Evolutionary conservation across 805 yeast genomes (phyloP), one percentile per base, ranked within the genome.

Genomic region (Cyberlindnera euphorbiae): DNA sequence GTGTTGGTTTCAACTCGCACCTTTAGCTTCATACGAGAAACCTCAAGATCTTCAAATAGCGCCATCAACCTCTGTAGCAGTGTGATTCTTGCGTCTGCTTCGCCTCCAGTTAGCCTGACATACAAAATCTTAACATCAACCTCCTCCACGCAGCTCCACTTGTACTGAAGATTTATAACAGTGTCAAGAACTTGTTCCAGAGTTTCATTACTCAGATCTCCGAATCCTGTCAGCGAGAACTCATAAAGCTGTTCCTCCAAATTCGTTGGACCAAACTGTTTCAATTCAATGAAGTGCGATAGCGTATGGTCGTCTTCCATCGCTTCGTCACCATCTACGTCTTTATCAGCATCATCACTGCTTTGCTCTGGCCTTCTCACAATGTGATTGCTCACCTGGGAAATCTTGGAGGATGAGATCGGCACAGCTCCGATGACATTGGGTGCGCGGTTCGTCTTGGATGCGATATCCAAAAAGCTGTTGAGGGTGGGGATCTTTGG

Each of bases 61-160:
- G 30, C 12, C 25, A 42, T 8, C 4, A 8, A 28, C 25, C 17
- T 13, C 14, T 9, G 46, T 19, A 6, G 12, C 30, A 8, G 14
- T n/a, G 4, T 17, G 32, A 12, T 28, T 26, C 16, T 25, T 30
- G 4, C 10, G 17, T 17, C 34, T 4, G 3, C 36, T 5, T 26
- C 28, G 14, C 28, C 37, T 4, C 22, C 37, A 4, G 15, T 15
- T 2, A 66, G 57, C 30, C 64, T 56, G 9, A 69, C 47, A 39
- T 59, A 67, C 3, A 67, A 48, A 27, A 56, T 38, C 29, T 55
- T 53, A 18, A 43, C 42, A 21, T 66, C 71, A 4, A 60, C 67
- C 36, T 58, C 56, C 26, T 54, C 59, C 8, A 63, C 47, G 25
- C 49, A 45, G 17, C 64, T 53, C 71, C 74, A 70, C 14, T 31